Evolutionary conservation across 805 yeast species (phyloP), one percentile per base, ranked within the genome.

Genomic region (Priceomyces fermenticarens): DNA sequence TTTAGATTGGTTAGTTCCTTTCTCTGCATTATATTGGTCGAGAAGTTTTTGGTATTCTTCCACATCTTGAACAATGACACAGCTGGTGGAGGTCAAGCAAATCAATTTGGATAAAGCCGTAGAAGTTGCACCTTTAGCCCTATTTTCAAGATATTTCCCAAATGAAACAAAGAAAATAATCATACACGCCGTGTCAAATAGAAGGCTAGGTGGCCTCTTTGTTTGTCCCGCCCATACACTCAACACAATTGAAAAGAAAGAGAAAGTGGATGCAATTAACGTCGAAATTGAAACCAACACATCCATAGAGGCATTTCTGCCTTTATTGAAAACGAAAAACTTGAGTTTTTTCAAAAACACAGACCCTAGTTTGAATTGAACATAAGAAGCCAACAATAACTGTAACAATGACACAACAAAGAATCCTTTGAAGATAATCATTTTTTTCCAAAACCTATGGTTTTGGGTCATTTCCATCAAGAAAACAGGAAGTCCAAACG

Each of bases 101-200:
- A 95, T 72, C 33, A 93, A 72, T 48, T 81, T 80, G 0, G 97
- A 84, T 31, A 93, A 71, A 0, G 98, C 95, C 2, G 87, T 77
- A 0, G 97, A 87, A 0, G 98, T 93, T 44, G 86, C 88, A 3
- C 98, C 96, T 56, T 93, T 88, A 2, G 99, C 98, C 48, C 77
- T 80, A 61, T 86, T 87, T 57, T 93, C 99, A 15, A 90, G 68
- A 77, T 87, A 85, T 63, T 93, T 91, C 2, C 99, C 99, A 34
- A 89, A 66, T 7, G 93, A 77, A 20, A 93, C 89, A 60, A 89
- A 93, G 4, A 82, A 66, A 38, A 91, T 73, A 32, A 93, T 71
- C 95, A 95, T 88, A 11, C 83, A 80, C 1, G 88, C 75, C 0
- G 98, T 89, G 44, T 88, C 97, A 68, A 93, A 90, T 28, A 89